Percentiles rank a stretch among this genome's conserved stretches.
These are phyloP conservation scores for Nepenthes gracilis DNA, from an alignment of 148 eudicot genomes.

Conservation along the genomic window DNA sequence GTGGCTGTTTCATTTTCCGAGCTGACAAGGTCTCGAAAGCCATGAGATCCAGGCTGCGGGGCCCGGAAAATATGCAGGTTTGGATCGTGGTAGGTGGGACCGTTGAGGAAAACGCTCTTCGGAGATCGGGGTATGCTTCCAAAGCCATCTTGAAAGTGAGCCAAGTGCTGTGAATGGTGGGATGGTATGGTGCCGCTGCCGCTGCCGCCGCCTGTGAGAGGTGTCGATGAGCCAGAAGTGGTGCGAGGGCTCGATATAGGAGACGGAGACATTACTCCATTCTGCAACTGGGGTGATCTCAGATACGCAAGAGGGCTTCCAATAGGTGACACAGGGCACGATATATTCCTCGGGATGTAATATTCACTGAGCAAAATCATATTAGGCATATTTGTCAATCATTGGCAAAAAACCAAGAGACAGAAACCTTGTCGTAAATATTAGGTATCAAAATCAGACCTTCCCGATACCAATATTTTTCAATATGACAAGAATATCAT, in stretches of 20 bases:
- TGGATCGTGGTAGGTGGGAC: constrained; percentile 12
- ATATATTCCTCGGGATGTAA: constrained; percentile 23
- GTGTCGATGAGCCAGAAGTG: constrained; percentile 44
- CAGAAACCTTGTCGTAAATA: too few species aligned
- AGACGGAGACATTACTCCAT: constrained; percentile 23
- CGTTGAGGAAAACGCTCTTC: constrained; percentile 2
- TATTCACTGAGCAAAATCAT: constrained; percentile 27
- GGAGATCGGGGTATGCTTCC: constrained; percentile 9
- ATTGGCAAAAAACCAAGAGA: too few species aligned
- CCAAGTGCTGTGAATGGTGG: constrained; percentile 5
- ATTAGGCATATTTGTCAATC: background rate
- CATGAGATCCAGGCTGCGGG: constrained; percentile 21
- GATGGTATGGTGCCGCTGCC: constrained; percentile 21
- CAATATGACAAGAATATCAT: too few species aligned
- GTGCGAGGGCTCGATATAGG: constrained; percentile 26
- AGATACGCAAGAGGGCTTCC: constrained; percentile 35
- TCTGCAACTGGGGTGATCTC: constrained; percentile 27
- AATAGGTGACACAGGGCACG: constrained; percentile 57
- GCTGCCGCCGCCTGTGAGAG: constrained; percentile 21
- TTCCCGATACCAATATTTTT: too few species aligned
- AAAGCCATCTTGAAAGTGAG: constrained; percentile 14
- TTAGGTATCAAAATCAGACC: too few species aligned
- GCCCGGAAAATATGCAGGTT: constrained; percentile 28
- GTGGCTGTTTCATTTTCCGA: constrained; percentile 18
- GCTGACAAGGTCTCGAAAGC: constrained; percentile 13